Evolutionary conservation across 306 rosid genomes (phyloP).

Genomic region (Cicer yamashitae): DNA sequence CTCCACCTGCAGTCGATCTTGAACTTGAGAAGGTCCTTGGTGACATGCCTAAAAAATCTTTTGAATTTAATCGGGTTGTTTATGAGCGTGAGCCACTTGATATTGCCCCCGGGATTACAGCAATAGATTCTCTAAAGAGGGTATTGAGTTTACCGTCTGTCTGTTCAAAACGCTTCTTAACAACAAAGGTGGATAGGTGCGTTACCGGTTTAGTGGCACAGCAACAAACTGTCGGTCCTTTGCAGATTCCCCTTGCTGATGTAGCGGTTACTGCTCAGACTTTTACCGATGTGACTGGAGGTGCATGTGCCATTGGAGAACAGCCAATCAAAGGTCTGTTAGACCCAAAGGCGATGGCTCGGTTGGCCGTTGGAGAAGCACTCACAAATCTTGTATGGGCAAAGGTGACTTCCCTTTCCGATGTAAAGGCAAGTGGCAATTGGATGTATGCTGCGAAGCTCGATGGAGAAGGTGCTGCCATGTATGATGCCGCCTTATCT

Average conservation of each 20-base stretch:
- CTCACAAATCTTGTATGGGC: constrained; percentile 98
- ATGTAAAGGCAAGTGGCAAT: constrained; percentile 91
- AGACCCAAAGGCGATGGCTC: constrained; percentile 93
- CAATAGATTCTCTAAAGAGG: constrained; percentile 75
- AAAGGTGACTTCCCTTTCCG: constrained; percentile 79
- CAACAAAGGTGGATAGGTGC: constrained; percentile 83
- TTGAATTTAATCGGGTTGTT: constrained; percentile 62
- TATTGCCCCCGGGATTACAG: constrained; percentile 69
- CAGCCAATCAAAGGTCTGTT: constrained; percentile 87
- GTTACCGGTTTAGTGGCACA: constrained; percentile 92
- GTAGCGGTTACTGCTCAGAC: constrained; percentile 91
- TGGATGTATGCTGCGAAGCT: constrained; percentile 99
- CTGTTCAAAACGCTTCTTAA: constrained; percentile 80
- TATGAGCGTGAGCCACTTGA: constrained; percentile 74
- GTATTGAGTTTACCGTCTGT: constrained; percentile 84
- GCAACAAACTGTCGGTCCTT: constrained; percentile 91
- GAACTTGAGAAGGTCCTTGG: constrained; percentile 93
- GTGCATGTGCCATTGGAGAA: constrained; percentile 95
- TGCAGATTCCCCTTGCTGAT: constrained; percentile 87
- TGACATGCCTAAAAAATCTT: constrained; percentile 88
- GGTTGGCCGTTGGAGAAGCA: constrained; percentile 94
- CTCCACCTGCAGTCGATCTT: constrained; percentile 81
- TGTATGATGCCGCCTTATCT: constrained; percentile 85
- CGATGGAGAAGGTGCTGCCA: constrained; percentile 91
- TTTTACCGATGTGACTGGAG: constrained; percentile 73